Evolutionary conservation across 2,329 filamentous ascomycete species (phyloP).

Genomic region (Acrocalymma vagum): DNA sequence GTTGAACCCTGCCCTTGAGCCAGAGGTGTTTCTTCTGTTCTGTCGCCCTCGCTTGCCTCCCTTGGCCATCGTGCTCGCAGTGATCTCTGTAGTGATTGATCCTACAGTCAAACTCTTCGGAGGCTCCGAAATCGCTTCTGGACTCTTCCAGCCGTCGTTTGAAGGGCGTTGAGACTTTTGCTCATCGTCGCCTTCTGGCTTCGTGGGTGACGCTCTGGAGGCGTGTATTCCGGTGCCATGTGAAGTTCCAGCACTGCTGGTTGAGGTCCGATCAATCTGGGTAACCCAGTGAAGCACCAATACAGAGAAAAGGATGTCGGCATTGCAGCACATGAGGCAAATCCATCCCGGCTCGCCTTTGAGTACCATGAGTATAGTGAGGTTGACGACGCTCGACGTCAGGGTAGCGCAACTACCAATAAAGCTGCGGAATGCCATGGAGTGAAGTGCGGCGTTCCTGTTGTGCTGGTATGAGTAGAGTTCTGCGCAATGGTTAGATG

Average conservation of each 20-base stretch:
- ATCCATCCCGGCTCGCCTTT: slow-evolving; percentile 71
- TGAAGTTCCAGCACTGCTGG: not conserved
- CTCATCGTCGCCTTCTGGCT: slow-evolving; percentile 7
- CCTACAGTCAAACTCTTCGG: slow-evolving; percentile 1
- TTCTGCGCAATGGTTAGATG: slow-evolving; percentile 42
- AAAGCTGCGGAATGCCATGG: slow-evolving; percentile 66
- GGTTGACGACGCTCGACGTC: slow-evolving; percentile 66
- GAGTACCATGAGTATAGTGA: slow-evolving; percentile 66
- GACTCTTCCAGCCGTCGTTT: slow-evolving; percentile 1
- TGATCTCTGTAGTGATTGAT: slow-evolving; percentile 12
- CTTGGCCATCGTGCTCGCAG: slow-evolving; percentile 12
- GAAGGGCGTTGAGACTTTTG: slow-evolving; percentile 2
- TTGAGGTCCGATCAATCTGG: slow-evolving; percentile 39
- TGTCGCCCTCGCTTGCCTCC: slow-evolving; percentile 9
- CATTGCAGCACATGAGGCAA: slow-evolving; percentile 71
- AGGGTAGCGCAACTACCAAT: slow-evolving; percentile 67
- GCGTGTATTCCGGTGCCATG: too few relatives aligned
- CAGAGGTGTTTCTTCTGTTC: slow-evolving; percentile 1
- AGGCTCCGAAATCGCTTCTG: not conserved
- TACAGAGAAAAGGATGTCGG: slow-evolving; percentile 68
- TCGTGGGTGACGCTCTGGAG: not conserved
- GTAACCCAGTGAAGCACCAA: slow-evolving; percentile 70
- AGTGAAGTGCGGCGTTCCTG: slow-evolving; percentile 56
- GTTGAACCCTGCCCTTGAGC: slow-evolving; percentile 2
- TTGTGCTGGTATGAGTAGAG: slow-evolving; percentile 64